Base-by-base conservation (phyloP, 176 grass and related monocot species). In the Lolium rigidum region DNA sequence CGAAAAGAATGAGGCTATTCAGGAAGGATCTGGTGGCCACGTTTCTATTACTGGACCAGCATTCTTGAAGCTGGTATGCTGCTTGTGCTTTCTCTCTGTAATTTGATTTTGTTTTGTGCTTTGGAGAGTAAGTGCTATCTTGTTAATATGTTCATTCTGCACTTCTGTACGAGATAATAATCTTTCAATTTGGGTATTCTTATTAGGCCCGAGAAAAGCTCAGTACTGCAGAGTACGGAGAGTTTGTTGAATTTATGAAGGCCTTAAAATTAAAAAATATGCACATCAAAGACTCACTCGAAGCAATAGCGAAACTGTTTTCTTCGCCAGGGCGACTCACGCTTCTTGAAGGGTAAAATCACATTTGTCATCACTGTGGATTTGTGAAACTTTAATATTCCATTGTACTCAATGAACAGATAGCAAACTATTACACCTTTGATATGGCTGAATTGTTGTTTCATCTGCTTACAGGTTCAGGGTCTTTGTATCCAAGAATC, bases 221-320 rank as follows among this genome's bases (percentile, higher is more conserved):
- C 28, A 88, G 80, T 80, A 55, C 11, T 49, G 76, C 75, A 77
- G 97, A 98, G 81, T 98, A 98, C 43, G 88, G 60, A 78, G 92
- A 95, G 76, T 98, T 95, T 94, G 87, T 98, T 88, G 90, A 87
- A 84, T 82, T 88, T 56, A 98, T 95, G 94, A 94, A 94, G 82
- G 90, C 97, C 68, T 87, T 98, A 70, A 95, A 98, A 86, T 89
- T 61, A 10, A 98, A 92, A 85, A 92, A 88, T 48, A 90, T 91
- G 82, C 84, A 85, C 63, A 91, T 78, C 76, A 92, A 78, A 86
- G 83, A 78, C 76, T 83, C 91, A 68, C 88, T 98, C 59, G 94
- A 94, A 84, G 88, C 84, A 82, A 94, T 95, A 90, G 92, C 88
- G 72, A 98, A 91, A 82, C 91, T 98, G 54, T 98, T 98, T 77